Base-by-base conservation (phyloP, 2,329 filamentous ascomycete genomes). In the Incumbomyces delicatus region DNA sequence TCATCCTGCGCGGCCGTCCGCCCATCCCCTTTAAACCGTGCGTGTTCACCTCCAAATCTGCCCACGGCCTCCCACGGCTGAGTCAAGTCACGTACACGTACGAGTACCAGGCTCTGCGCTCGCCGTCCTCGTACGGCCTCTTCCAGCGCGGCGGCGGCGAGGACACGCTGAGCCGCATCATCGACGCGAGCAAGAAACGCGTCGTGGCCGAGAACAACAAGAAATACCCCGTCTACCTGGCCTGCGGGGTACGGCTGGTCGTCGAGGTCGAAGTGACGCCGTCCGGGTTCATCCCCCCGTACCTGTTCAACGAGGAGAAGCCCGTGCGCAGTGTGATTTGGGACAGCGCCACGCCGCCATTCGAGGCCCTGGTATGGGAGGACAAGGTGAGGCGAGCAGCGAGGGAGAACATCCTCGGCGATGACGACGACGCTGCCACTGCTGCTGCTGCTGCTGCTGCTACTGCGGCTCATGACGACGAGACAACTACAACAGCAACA, bases 241-340 rank as follows among this genome's bases (percentile, higher is more conserved):
- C n/a, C 13, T 2, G 33, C 36, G n/a, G 17, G 5, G 20, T 46
- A 3, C 42, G 27, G 8, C 8, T 45, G 3, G 33, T 18, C 12
- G 16, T 41, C 13, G 44, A 51, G 47, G 35, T 44, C 45, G 20
- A 45, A 46, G 6, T 51, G 51, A 29, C 48, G 47, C 34, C 46
- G 52, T 27, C 50, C 47, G 55, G 55, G 5, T 57, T 53, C 33
- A 57, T 57, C 20, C 55, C 55, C n/a, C 55, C 55, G n/a, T 57
- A 57, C 40, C 40, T 57, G 32, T 53, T 49, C 44, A 46, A 48
- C 20, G 55, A 57, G 42, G 53, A 57, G 11, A 50, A 50, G 39
- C 55, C 55, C 13, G 52, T 11, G 34, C 38, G 16, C 14, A 50
- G 41, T 33, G 48, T 38, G 12, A 32, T 56, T 11, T 57, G 55